Evolutionary conservation across 176 grass and related monocot genomes (phyloP).

Genomic region (Bothriochloa decipiens): DNA sequence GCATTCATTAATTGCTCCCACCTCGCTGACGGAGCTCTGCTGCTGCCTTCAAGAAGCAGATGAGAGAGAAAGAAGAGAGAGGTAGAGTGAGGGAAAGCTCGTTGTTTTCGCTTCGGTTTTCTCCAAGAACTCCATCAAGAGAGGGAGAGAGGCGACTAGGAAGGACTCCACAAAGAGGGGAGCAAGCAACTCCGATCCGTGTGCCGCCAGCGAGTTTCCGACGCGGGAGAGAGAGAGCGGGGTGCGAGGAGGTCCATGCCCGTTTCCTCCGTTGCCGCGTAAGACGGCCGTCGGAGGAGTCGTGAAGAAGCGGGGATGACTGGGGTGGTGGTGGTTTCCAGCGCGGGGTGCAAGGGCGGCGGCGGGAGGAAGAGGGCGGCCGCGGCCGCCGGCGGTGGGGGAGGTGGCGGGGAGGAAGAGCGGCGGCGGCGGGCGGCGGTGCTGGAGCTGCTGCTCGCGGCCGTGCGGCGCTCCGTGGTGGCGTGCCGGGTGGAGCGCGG

Average conservation of each 20-base stretch:
- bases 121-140: neutral
- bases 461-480: slow-evolving; percentile 75
- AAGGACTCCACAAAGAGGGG: no score
- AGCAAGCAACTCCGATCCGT: slow-evolving; percentile 17
- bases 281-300: neutral
- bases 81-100: neutral
- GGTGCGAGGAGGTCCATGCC: slow-evolving; percentile 1
- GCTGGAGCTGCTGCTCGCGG: slow-evolving; percentile 59
- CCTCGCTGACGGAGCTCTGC: slow-evolving; percentile 34
- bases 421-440: slow-evolving; percentile 57
- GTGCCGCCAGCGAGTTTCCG: neutral
- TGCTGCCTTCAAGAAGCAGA: slow-evolving; percentile 20
- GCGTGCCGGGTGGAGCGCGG: slow-evolving; percentile 71
- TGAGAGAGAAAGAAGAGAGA: neutral
- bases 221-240: neutral
- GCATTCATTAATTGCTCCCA: slow-evolving; percentile 49
- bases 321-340: slow-evolving; percentile 78
- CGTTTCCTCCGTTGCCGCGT: neutral
- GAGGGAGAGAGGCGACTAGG: neutral
- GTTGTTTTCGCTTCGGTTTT: slow-evolving; percentile 26
- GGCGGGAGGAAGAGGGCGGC: slow-evolving; percentile 14
- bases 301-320: slow-evolving; percentile 39
- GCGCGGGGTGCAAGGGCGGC: slow-evolving; percentile 63
- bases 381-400: neutral
- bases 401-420: slow-evolving; percentile 44